These are phyloP conservation scores for Quercus tomentella DNA, from an alignment of 331 rosid species.

Conservation along the genomic window DNA sequence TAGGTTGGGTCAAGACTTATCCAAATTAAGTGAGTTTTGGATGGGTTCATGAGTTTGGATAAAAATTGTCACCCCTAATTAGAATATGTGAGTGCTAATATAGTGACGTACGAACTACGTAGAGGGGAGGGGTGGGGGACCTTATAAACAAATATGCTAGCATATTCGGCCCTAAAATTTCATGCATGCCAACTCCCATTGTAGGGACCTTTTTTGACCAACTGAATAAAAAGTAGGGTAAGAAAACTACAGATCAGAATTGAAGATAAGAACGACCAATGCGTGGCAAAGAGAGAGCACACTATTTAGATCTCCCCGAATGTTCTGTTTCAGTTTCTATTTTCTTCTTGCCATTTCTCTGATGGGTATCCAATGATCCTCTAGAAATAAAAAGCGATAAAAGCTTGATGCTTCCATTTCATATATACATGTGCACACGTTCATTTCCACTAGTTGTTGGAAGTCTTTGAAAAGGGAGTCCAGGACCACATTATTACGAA, in stretches of 20 bases:
- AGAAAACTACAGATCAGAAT: background rate
- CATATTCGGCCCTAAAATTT: too few species aligned
- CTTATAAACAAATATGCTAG: too few species aligned
- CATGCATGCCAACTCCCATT: too few species aligned
- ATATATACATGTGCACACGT: background rate
- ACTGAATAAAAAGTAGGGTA: background rate
- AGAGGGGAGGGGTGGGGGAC: too few species aligned
- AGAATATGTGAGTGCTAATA: too few species aligned
- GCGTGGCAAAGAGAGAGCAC: background rate
- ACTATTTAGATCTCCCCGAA: background rate
- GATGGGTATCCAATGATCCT: background rate
- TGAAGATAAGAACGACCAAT: slow-evolving; percentile 4
- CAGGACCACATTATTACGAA: background rate
- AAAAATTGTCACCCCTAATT: too few species aligned
- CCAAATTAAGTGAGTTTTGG: too few species aligned
- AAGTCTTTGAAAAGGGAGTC: background rate
- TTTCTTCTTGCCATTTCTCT: background rate
- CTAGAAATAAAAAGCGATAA: background rate
- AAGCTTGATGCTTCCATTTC: background rate
- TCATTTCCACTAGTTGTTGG: background rate
- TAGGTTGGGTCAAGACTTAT: too few species aligned
- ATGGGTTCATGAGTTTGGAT: too few species aligned
- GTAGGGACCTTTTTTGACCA: too few species aligned
- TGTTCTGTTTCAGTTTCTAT: background rate
- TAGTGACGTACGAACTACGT: too few species aligned